Base-by-base conservation (phyloP, 169 alveolate species). In the Amoebophrya sp. region DNA sequence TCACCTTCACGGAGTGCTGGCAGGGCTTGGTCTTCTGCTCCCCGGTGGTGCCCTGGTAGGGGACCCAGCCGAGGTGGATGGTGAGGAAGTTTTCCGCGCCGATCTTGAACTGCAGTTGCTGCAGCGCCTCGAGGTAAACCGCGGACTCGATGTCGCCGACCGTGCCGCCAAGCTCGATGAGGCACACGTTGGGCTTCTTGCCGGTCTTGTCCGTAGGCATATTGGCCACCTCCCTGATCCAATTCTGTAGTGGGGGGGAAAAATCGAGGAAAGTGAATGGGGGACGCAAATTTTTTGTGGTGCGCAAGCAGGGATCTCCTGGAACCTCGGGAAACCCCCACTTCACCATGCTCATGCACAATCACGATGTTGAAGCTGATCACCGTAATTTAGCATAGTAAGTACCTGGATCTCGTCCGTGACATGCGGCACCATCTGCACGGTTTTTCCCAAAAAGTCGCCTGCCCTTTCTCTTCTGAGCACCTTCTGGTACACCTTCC, bases 141-240 rank as follows among this genome's bases (percentile, higher is more conserved):
- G 98, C 97, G 50, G 98, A 95, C 93, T 98, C 99, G 38, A 97
- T 95, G 92, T 98, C 99, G 42, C 99, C 99, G 5, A 98, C 99
- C 5, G 99, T 97, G 23, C 99, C 99, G 40, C 99, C 99, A n/a
- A 98, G 97, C 93, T 98, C 99, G 40, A 98, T 94, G 50, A 98
- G 94, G 50, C 99, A 97, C 41, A 98, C 94, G 38, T 98, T 98
- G 15, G 99, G 97, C 13, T 94, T 92, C 89, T 91, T 94, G 91
- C 92, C 92, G 40, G 29, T 31, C 23, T 31, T 88, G 40, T 69
- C 92, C 34, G 94, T 91, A 34, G 95, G 94, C 89, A 90, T 91
- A 69, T 92, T 94, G 42, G 98, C 93, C 13, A 96, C 98, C 10
- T 88, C 92, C 20, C 87, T 89, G 43, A 98, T 96, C 98, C 98